Evolutionary conservation across 2,329 filamentous ascomycete species (phyloP), one percentile per base, ranked within the genome.

Genomic region (Alternaria consortialis): DNA sequence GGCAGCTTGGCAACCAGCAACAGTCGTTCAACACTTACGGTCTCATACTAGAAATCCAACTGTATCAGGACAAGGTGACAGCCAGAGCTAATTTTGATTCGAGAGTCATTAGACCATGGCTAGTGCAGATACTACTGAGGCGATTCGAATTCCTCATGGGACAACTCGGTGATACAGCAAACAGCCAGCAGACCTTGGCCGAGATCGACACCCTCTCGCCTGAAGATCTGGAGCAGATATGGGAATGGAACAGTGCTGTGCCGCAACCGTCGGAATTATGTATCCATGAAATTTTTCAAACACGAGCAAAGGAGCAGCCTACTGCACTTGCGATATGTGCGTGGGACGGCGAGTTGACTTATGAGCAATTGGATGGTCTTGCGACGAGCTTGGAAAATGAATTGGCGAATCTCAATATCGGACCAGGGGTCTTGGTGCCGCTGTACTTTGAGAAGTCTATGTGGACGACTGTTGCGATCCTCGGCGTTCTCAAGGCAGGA

Each of bases 401-500:
- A 7, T 54, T 72, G 1, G 25, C 56, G 2, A 1, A n/a, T 12
- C 27, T 56, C 13, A 65, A 63, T 0, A 62, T 73, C 3, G 40
- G 42, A 1, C 50, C 53, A 15, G 63, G 64, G 25, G 54, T 32
- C 4, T 42, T 65, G 8, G 65, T 76, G 8, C 68, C 70, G 1
- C 32, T 69, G 9, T 63, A 60, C 42, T 75, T 76, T 51, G 65
- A 74, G 34, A 74, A 74, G 40, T 70, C 66, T 0, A 37, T 32
- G n/a, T 69, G 64, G 64, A 60, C 58, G 3, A 23, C 68, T 9
- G 71, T 81, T 15, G 72, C 78, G 15, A 78, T 82, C 25, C 66
- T 83, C 3, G 81, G 75, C 31, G 76, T 74, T 2, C 60, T 83
- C 48, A 82, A 82, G 59, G 76, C 80, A 29, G 81, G 81, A 1